Conservation (phyloP, 345 rosid genomes). For the Populus ilicifolia region DNA sequence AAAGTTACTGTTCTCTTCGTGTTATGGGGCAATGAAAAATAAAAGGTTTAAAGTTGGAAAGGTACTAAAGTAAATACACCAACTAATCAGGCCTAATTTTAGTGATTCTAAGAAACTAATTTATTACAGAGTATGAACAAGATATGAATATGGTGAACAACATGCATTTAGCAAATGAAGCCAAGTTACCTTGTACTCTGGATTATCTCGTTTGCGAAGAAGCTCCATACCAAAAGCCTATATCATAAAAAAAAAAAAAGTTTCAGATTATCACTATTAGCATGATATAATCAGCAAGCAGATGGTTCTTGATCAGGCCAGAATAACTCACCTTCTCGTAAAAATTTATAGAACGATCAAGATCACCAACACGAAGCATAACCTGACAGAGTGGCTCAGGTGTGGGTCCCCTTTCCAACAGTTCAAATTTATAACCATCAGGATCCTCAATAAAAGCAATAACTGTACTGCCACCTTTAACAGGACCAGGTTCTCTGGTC, state of each 20-base stretch:
- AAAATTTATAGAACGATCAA: slow-evolving; percentile 78
- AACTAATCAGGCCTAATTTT: neutral
- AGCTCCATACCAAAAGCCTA: slow-evolving; percentile 99
- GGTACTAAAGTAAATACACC: neutral
- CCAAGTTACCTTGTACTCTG: slow-evolving; percentile 77
- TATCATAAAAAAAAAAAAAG: slow-evolving; percentile 12
- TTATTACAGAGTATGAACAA: neutral
- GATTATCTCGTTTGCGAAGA: slow-evolving; percentile 81
- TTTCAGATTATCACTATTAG: slow-evolving; percentile 1
- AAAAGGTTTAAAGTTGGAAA: neutral
- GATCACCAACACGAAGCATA: slow-evolving; percentile 99
- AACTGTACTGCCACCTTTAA: slow-evolving; percentile 84
- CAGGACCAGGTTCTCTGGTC: slow-evolving; percentile 88
- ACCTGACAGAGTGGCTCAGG: slow-evolving; percentile 99
- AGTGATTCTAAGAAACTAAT: neutral
- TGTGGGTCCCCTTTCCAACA: slow-evolving; percentile 92
- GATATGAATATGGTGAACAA: neutral
- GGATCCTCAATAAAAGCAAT: slow-evolving; percentile 96
- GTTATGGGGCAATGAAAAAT: neutral
- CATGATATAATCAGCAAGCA: neutral
- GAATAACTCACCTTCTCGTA: slow-evolving; percentile 77
- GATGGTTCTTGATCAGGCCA: neutral
- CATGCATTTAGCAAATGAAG: neutral
- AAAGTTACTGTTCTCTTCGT: neutral
- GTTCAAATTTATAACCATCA: slow-evolving; percentile 96